Conservation (phyloP, 83 land plant species). For the Picea abies region DNA sequence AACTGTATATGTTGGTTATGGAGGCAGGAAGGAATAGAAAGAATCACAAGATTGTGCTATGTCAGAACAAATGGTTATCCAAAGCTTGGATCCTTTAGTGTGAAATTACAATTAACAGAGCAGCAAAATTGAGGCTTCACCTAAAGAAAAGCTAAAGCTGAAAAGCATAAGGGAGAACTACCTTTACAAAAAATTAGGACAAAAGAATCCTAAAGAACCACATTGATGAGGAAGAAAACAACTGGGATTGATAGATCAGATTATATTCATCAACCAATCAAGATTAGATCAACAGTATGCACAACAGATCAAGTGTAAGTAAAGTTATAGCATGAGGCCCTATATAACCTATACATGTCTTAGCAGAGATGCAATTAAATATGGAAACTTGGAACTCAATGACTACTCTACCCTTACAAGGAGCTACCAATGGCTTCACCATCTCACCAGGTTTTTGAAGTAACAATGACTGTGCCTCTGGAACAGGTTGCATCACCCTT, state of each 20-base stretch:
- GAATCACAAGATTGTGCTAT: background rate
- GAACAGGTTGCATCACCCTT: background rate
- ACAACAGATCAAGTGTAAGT: background rate
- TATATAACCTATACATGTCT: background rate
- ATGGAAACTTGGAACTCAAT: background rate
- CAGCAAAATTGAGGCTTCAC: no score
- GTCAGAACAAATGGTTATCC: background rate
- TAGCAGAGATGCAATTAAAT: background rate
- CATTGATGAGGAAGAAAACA: background rate
- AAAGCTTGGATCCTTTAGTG: background rate
- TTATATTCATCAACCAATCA: background rate
- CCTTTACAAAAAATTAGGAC: background rate
- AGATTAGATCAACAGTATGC: background rate
- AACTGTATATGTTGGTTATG: background rate
- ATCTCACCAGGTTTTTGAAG: background rate
- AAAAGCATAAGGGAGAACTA: background rate
- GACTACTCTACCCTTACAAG: conserved; percentile 4
- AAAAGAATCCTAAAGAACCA: background rate
- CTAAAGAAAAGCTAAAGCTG: background rate
- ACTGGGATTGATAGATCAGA: background rate
- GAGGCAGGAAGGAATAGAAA: background rate
- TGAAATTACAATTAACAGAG: no score
- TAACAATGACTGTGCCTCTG: background rate
- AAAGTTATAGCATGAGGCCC: background rate
- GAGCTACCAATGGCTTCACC: conserved; percentile 14